Evolutionary conservation across 768 basidiomycete species (phyloP), one percentile per base, ranked within the genome.

Genomic region (Termitomyces sp.): DNA sequence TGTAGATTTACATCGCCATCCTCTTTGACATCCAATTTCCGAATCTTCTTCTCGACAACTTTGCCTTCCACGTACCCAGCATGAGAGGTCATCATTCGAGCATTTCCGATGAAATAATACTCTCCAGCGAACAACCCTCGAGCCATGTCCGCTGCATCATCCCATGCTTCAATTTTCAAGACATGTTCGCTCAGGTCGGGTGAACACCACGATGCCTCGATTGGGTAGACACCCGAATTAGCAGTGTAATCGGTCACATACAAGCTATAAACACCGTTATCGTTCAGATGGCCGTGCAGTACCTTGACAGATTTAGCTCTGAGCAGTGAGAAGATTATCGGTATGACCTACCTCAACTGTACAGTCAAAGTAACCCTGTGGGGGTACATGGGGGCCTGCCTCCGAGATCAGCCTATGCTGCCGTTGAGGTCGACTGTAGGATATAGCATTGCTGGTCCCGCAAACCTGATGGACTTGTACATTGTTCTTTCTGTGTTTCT

Each of bases 221-320:
- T 59, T 16, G 71, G 63, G 3, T 54, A 55, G 42, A 75, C 62
- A 7, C 60, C 57, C 5, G 68, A 47, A 53, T 81, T 82, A 41
- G 58, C 61, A 6, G 86, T 85, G 63, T 86, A 88, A 61, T 89
- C 87, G 1, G 87, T 88, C 50, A 86, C 83, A 65, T 81, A 86
- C 12, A 88, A 57, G 30, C 68, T 76, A 56, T 76, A 74, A 2
- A 77, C 70, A 6, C 61, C 67, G 35, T 70, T 67, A n/a, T 70
- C 63, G 56, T 73, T 78, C 46, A 58, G 23, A 48, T 77, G 72
- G 9, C 71, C 76, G 51, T 77, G 67, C 10, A 87, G 56, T 19
- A 88, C 73, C 86, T 88, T 8, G 16, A 11, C 3, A 28, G 21
- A 1, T 28, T n/a, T 28, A 19, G n/a, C n/a, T 39, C 19, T 32